Conservation (phyloP, 2,329 filamentous ascomycete genomes). For the Botrytis fragariae region DNA sequence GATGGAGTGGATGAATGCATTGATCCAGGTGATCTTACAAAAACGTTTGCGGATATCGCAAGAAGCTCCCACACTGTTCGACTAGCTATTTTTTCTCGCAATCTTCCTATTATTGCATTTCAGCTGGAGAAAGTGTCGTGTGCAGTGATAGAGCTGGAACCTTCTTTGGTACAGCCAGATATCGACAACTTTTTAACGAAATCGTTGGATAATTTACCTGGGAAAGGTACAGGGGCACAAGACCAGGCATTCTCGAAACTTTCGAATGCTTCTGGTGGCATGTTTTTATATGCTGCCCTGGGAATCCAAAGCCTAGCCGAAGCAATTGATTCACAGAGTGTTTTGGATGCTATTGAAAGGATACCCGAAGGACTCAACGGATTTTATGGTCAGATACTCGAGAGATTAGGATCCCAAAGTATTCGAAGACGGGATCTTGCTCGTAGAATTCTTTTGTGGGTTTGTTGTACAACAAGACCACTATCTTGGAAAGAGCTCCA, state of each 20-base stretch:
- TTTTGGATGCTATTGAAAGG: conserved; percentile 5
- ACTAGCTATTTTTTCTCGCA: conserved; percentile 11
- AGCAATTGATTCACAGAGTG: conserved; percentile 14
- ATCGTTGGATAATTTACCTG: conserved; percentile 1
- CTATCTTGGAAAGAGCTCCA: conserved; percentile 16
- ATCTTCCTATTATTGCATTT: neutral
- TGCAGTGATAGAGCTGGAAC: neutral
- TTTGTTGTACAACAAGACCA: conserved; percentile 15
- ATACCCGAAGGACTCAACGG: conserved; percentile 13
- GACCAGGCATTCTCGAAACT: conserved; percentile 11
- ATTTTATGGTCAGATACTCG: conserved; percentile 15
- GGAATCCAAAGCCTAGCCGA: conserved; percentile 12
- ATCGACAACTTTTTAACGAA: conserved; percentile 12
- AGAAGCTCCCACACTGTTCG: neutral
- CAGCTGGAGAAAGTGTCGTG: neutral
- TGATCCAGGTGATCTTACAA: neutral
- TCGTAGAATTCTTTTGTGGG: conserved; percentile 9
- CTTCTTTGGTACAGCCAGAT: conserved; percentile 10
- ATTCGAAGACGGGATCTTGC: conserved; percentile 12
- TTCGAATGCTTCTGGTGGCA: conserved; percentile 7
- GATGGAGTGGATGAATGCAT: conserved; percentile 19
- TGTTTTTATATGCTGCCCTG: conserved; percentile 15
- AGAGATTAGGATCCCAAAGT: conserved; percentile 10
- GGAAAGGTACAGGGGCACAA: conserved; percentile 1
- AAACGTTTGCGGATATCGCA: neutral